Conservation (phyloP, 163 green algal genomes). For the Scenedesmus sp. region DNA sequence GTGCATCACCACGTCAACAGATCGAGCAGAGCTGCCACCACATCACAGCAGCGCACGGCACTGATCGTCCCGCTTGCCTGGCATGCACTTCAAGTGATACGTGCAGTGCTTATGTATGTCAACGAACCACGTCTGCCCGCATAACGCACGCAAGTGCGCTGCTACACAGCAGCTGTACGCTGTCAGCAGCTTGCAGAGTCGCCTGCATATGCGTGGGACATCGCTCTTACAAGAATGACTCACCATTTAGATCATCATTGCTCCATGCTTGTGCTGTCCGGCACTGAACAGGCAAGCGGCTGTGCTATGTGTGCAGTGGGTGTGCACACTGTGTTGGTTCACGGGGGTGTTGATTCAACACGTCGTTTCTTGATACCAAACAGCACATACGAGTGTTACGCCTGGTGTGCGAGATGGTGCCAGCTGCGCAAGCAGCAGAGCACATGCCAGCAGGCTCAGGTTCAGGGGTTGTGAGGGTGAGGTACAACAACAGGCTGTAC, state of each 20-base stretch:
- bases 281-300: background rate
- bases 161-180: background rate
- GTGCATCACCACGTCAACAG: background rate
- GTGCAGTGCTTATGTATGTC: background rate
- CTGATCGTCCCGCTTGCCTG: background rate
- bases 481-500: background rate
- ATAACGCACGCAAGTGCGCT: background rate
- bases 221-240: background rate
- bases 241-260: background rate
- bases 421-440: background rate
- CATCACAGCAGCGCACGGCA: background rate
- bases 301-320: background rate
- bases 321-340: background rate
- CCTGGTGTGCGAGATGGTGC: no score
- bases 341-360: background rate
- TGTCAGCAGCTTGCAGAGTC: background rate
- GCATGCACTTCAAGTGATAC: background rate
- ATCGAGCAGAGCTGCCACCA: conserved; percentile 16
- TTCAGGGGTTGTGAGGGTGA: background rate
- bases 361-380: background rate
- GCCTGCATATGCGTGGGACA: background rate
- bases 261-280: background rate
- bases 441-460: background rate
- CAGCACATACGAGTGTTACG: background rate
- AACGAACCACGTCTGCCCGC: background rate